Percentiles rank a stretch among this genome's conserved stretches.
These are phyloP conservation scores for Populus simonii DNA, from an alignment of 345 rosid genomes.

Conservation along the genomic window DNA sequence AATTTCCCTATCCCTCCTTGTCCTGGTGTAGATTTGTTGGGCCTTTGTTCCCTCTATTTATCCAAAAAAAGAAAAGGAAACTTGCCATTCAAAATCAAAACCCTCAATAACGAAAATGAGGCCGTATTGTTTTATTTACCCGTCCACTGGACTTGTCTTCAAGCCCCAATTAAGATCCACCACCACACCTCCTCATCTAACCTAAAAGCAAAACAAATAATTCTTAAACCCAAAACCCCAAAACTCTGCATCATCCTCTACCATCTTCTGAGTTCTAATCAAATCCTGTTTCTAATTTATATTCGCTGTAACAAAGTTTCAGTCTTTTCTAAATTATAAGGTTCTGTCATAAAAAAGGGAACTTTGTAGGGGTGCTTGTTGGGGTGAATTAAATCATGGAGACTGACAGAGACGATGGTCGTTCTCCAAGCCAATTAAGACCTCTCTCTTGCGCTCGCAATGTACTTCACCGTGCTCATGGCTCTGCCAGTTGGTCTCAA, in stretches of 20 bases:
- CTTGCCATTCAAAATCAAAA: neutral
- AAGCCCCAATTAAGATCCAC: neutral
- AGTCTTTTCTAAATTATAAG: neutral
- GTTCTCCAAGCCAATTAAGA: slow-evolving; percentile 65
- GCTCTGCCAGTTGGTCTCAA: slow-evolving; percentile 95
- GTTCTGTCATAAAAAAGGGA: too few species aligned
- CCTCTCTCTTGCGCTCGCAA: slow-evolving; percentile 73
- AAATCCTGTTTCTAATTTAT: neutral
- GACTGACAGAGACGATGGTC: slow-evolving; percentile 62
- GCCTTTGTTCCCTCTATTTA: too few species aligned
- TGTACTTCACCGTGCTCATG: slow-evolving; percentile 85
- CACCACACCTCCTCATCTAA: neutral
- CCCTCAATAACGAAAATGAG: neutral
- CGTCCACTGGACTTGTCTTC: neutral
- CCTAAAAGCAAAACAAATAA: neutral
- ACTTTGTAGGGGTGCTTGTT: neutral
- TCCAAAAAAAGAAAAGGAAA: neutral
- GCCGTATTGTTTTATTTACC: neutral
- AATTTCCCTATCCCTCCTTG: too few species aligned
- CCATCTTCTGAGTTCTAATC: neutral
- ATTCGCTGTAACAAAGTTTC: neutral
- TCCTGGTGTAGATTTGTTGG: too few species aligned
- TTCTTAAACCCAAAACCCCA: neutral
- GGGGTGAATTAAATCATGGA: slow-evolving; percentile 37
- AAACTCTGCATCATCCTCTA: neutral